Percentiles rank a stretch among this genome's conserved stretches.
These are phyloP conservation scores for Entomophthora muscae DNA, from an alignment of 371 early-diverging fungal genomes.

Conservation along the genomic window DNA sequence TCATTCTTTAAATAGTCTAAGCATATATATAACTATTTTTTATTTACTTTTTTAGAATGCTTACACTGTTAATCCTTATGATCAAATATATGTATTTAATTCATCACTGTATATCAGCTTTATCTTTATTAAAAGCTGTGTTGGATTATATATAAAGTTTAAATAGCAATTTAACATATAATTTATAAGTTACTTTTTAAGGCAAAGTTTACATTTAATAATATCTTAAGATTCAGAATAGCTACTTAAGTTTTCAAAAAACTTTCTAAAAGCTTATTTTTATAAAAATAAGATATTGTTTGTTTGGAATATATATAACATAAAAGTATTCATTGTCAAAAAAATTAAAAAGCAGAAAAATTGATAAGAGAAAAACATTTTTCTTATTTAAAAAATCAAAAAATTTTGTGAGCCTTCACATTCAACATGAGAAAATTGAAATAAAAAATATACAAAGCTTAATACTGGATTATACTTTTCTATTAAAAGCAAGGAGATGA, in stretches of 20 bases:
- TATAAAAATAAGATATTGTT: not conserved
- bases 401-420: not conserved
- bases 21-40: not conserved
- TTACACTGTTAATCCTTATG: not conserved
- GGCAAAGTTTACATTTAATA: not conserved
- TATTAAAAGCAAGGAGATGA: not conserved
- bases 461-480: not conserved
- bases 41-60: not conserved
- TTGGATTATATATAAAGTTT: not conserved
- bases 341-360: not conserved
- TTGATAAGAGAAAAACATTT: not conserved
- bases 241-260: too few relatives aligned
- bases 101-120: too few relatives aligned
- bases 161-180: not conserved
- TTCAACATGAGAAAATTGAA: not conserved
- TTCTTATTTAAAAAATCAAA: not conserved
- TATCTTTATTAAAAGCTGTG: too few relatives aligned
- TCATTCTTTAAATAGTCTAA: not conserved
- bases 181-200: not conserved
- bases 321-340: not conserved
- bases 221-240: too few relatives aligned
- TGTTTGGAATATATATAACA: not conserved
- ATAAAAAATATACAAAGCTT: not conserved
- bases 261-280: not conserved
- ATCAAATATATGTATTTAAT: not conserved